These are phyloP conservation scores for Scheffersomyces ergatensis DNA, from an alignment of 805 yeast species.

Conservation along the genomic window DNA sequence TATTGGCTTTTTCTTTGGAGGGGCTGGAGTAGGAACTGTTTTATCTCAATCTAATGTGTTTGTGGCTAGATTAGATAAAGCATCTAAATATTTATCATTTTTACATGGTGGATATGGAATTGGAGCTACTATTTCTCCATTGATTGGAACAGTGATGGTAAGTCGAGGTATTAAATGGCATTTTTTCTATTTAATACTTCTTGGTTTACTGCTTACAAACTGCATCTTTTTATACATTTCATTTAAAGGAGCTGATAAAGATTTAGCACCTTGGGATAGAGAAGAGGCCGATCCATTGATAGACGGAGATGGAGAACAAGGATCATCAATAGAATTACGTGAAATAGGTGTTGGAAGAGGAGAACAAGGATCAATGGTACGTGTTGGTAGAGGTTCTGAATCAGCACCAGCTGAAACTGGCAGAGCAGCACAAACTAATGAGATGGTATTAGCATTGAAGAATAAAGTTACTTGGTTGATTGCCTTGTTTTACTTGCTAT, in stretches of 20 bases:
- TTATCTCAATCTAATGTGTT: constrained; percentile 53
- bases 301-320: neutral
- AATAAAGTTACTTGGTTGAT: constrained; percentile 44
- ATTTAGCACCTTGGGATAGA: constrained; percentile 34
- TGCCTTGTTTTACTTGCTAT: constrained; percentile 54
- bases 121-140: constrained; percentile 71
- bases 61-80: constrained; percentile 46
- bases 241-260: constrained; percentile 49
- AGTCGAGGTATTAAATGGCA: constrained; percentile 53
- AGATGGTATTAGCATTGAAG: constrained; percentile 37
- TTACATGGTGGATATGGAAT: constrained; percentile 71
- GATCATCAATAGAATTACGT: neutral
- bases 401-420: neutral
- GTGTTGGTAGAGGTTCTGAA: neutral
- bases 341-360: neutral
- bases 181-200: constrained; percentile 48
- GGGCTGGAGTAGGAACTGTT: constrained; percentile 51
- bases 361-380: too few relatives aligned
- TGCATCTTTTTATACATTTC: constrained; percentile 34
- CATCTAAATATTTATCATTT: constrained; percentile 57
- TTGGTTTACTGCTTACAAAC: constrained; percentile 35
- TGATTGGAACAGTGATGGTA: constrained; percentile 57
- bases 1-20: constrained; percentile 55
- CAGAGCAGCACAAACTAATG: constrained; percentile 7
- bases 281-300: constrained; percentile 6